A percentile compares a stretch with the other conserved stretches of the same genome.
Conservation (phyloP, 208 protist genomes). For the Plasmodiophora brassicae region DNA sequence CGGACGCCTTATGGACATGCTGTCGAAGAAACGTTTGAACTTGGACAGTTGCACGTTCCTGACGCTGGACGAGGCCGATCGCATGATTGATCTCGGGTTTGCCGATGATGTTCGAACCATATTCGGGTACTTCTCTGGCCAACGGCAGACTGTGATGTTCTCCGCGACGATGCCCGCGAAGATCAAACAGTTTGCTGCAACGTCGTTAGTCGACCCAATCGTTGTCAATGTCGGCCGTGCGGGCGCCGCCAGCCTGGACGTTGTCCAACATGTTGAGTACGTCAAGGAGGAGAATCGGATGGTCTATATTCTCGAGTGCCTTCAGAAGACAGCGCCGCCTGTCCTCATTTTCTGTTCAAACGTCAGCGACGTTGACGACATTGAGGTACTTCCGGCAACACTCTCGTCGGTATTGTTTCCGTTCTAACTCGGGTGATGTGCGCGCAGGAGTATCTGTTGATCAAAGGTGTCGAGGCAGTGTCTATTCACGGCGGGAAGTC, state of each 20-base stretch:
- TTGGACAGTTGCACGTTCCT: slow-evolving; percentile 68
- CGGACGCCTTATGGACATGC: slow-evolving; percentile 73
- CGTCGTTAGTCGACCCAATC: slow-evolving; percentile 60
- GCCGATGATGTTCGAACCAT: slow-evolving; percentile 58
- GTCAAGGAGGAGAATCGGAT: slow-evolving; percentile 76
- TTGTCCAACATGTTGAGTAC: slow-evolving; percentile 75
- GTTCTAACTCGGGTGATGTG: too few species aligned
- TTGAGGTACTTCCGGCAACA: slow-evolving; percentile 54
- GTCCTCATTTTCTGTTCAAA: slow-evolving; percentile 80
- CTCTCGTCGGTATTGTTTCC: too few species aligned
- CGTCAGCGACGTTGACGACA: slow-evolving; percentile 78
- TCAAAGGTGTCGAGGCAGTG: slow-evolving; percentile 72
- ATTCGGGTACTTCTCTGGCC: slow-evolving; percentile 61
- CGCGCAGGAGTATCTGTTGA: slow-evolving; percentile 72
- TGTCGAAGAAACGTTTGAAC: slow-evolving; percentile 65
- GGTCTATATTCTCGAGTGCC: slow-evolving; percentile 73
- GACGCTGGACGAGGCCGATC: slow-evolving; percentile 80
- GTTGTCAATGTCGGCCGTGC: slow-evolving; percentile 81
- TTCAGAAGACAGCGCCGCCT: slow-evolving; percentile 80
- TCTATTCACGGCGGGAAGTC: slow-evolving; percentile 65
- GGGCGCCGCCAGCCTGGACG: slow-evolving; percentile 78
- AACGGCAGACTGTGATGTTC: slow-evolving; percentile 81
- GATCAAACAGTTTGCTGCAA: slow-evolving; percentile 73
- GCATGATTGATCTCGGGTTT: slow-evolving; percentile 69
- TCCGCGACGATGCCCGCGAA: slow-evolving; percentile 82